Base-by-base conservation (phyloP, 2,329 filamentous ascomycete species). In the Colletotrichum chrysophilum region DNA sequence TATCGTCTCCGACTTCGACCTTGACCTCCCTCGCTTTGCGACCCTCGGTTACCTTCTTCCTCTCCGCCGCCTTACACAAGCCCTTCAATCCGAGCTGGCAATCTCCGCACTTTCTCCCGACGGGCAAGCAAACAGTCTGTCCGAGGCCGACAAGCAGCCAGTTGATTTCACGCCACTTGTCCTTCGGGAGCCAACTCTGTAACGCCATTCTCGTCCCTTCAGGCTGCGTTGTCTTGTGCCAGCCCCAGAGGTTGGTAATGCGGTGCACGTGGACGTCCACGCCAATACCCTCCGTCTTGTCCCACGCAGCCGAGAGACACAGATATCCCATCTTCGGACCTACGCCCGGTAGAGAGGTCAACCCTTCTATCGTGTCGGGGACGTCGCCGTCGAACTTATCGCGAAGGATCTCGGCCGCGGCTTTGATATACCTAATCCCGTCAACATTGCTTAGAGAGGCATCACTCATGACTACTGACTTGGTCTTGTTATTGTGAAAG, bases 311-410 rank as follows among this genome's bases (percentile, higher is more conserved):
- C 62, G 93, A 94, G 87, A 98, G 91, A 82, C 94, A 96, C 26
- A 98, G 90, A 83, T 97, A 96, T 14, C 94, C 96, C 96, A 98
- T 98, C 86, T 98, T 98, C 34, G 96, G 96, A 0, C 96, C 96
- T 1, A 98, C 96, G 7, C 96, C 96, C 0, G 96, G 96, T 0
- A 98, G 89, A 3, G 92, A 91, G 67, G 93, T 93, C 24, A 98
- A 89, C 0, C 94, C 95, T 77, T 93, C 89, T 67, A 96, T 92
- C 0, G 93, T 94, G 77, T 93, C 89, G 2, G 96, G 96, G 71
- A 98, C 97, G 81, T 98, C 96, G 67, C 92, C 91, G 75, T 87
- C 83, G 85, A 91, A 95, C 69, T 91, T 84, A 80, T 96, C 93
- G 61, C 92, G 90, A 30, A 98, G 88, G 38, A 98, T 93, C 36